Conservation (phyloP, 495 filamentous ascomycete species). For the Lasiosphaeria miniovina region DNA sequence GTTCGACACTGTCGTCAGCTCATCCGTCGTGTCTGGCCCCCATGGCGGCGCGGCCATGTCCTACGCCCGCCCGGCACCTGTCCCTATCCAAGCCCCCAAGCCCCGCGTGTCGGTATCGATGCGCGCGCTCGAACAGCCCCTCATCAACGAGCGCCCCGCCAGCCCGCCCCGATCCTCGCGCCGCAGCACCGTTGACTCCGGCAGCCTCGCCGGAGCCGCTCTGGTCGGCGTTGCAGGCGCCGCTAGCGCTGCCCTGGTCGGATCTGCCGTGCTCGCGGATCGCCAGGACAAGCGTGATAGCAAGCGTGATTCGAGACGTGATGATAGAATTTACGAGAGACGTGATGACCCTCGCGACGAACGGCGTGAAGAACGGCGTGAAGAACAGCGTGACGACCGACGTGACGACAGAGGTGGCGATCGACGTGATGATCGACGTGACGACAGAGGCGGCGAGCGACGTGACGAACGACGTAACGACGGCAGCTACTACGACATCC, state of each 20-base stretch:
- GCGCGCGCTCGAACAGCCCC: slow-evolving; percentile 36
- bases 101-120: slow-evolving; percentile 41
- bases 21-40: slow-evolving; percentile 43
- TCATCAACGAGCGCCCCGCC: slow-evolving; percentile 8
- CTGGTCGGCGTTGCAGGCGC: slow-evolving; percentile 48
- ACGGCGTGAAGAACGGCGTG: slow-evolving; percentile 16
- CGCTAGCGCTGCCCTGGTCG: slow-evolving; percentile 26
- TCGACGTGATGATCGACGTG: slow-evolving; percentile 11
- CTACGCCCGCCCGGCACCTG: slow-evolving; percentile 30
- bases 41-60: slow-evolving; percentile 18
- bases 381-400: slow-evolving; percentile 15
- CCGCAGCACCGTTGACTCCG: slow-evolving; percentile 13
- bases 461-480: slow-evolving; percentile 19
- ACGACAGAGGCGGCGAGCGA: slow-evolving; percentile 15
- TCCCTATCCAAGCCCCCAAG: slow-evolving; percentile 47
- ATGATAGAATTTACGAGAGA: slow-evolving; percentile 18
- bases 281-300: slow-evolving; percentile 30
- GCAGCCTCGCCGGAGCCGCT: slow-evolving; percentile 13
- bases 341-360: slow-evolving; percentile 6
- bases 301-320: slow-evolving; percentile 12
- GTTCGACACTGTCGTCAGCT: slow-evolving; percentile 52
- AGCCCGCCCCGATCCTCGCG: slow-evolving; percentile 8
- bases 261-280: slow-evolving; percentile 39
- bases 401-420: slow-evolving; percentile 22
- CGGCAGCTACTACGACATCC: slow-evolving; percentile 7